Evolutionary conservation across 2,329 filamentous ascomycete species (phyloP).

Genomic region (Dothistroma septosporum): DNA sequence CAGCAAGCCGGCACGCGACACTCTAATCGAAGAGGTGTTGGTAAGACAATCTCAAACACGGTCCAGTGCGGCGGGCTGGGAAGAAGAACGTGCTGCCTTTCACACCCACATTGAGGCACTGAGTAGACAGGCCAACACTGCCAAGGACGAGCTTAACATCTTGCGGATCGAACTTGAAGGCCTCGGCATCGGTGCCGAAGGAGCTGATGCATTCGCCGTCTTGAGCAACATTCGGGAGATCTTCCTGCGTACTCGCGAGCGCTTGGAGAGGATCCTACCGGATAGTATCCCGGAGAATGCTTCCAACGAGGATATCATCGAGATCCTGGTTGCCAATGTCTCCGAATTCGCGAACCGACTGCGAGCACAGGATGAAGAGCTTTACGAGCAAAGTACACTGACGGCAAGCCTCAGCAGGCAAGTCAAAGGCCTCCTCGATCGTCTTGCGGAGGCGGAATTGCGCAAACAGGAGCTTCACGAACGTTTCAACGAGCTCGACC

Average conservation of each 20-base stretch:
- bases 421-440: slow-evolving; percentile 39
- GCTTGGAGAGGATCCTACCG: slow-evolving; percentile 41
- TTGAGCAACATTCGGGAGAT: slow-evolving; percentile 40
- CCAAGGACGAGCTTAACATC: slow-evolving; percentile 40
- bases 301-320: slow-evolving; percentile 39
- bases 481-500: slow-evolving; percentile 37
- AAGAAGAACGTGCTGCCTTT: slow-evolving; percentile 28
- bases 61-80: slow-evolving; percentile 14
- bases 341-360: slow-evolving; percentile 37
- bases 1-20: slow-evolving; percentile 3
- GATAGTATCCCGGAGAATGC: slow-evolving; percentile 35
- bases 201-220: slow-evolving; percentile 35
- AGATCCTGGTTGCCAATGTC: slow-evolving; percentile 35
- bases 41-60: slow-evolving; percentile 16
- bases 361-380: slow-evolving; percentile 33
- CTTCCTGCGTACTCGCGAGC: slow-evolving; percentile 40
- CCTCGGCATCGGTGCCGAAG: slow-evolving; percentile 38
- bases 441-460: slow-evolving; percentile 36
- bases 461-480: slow-evolving; percentile 37
- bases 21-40: slow-evolving; percentile 8
- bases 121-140: slow-evolving; percentile 37
- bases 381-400: slow-evolving; percentile 31
- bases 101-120: slow-evolving; percentile 41
- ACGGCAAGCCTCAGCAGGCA: slow-evolving; percentile 36
- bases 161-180: slow-evolving; percentile 43